Evolutionary conservation across 2,329 filamentous ascomycete species (phyloP).

Genomic region (Fusarium sp.): DNA sequence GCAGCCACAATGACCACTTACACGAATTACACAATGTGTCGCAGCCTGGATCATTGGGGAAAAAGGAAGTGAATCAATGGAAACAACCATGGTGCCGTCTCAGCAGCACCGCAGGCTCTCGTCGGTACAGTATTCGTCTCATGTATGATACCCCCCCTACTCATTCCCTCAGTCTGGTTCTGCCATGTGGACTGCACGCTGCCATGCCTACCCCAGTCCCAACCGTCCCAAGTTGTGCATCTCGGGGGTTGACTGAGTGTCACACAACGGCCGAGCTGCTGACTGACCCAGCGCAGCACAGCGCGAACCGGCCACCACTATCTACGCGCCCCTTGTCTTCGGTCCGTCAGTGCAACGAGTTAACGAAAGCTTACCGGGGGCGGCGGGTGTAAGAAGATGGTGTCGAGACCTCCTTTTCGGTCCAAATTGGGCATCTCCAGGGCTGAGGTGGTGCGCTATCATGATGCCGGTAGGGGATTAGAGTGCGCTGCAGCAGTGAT

Average conservation of each 20-base stretch:
- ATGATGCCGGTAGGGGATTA: constrained; percentile 20
- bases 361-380: constrained; percentile 23
- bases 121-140: constrained; percentile 8
- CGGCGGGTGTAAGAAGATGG: constrained; percentile 17
- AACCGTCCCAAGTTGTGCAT: constrained; percentile 6
- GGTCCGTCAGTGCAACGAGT: constrained; percentile 29
- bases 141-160: not conserved
- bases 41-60: constrained; percentile 8
- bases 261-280: constrained; percentile 18
- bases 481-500: constrained; percentile 9
- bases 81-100: not conserved
- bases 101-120: not conserved
- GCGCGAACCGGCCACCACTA: constrained; percentile 10
- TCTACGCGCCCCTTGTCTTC: constrained; percentile 22
- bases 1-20: constrained; percentile 30
- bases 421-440: constrained; percentile 32
- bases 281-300: not conserved
- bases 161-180: constrained; percentile 4
- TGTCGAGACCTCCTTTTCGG: constrained; percentile 14
- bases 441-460: constrained; percentile 38
- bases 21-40: constrained; percentile 20
- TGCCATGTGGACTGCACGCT: constrained; percentile 24
- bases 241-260: constrained; percentile 9
- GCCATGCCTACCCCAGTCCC: not conserved
- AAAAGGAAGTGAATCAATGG: constrained; percentile 15